Conservation (phyloP, 2,329 filamentous ascomycete genomes). For the Aspergillus pseudoglaucus region DNA sequence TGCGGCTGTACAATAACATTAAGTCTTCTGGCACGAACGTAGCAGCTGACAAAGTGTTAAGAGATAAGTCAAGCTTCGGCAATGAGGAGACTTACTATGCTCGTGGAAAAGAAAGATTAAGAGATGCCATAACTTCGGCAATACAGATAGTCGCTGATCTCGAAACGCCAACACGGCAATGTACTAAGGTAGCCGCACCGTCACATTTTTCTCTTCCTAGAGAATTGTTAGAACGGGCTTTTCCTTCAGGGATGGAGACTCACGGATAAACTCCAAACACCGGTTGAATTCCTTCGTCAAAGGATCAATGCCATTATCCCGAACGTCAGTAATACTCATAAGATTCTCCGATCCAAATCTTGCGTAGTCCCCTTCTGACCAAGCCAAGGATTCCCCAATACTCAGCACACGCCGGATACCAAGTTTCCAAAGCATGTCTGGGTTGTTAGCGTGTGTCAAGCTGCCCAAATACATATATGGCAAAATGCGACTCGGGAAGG, state of each 20-base stretch:
- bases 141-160: slow-evolving; percentile 96
- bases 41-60: slow-evolving; percentile 53
- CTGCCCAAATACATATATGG: slow-evolving; percentile 97
- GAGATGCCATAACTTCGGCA: slow-evolving; percentile 88
- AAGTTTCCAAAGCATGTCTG: slow-evolving; percentile 68
- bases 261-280: slow-evolving; percentile 89
- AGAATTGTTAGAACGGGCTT: slow-evolving; percentile 4
- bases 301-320: slow-evolving; percentile 95
- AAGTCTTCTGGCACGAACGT: slow-evolving; percentile 80
- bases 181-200: slow-evolving; percentile 80
- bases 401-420: slow-evolving; percentile 85
- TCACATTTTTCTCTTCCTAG: slow-evolving; percentile 70
- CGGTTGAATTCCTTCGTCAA: slow-evolving; percentile 77
- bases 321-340: slow-evolving; percentile 74
- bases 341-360: slow-evolving; percentile 73
- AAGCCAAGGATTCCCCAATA: slow-evolving; percentile 81
- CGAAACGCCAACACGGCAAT: slow-evolving; percentile 93
- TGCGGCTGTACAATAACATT: slow-evolving; percentile 99
- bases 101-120: slow-evolving; percentile 75
- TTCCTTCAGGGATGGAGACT: slow-evolving; percentile 29
- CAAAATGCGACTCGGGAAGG: slow-evolving; percentile 78
- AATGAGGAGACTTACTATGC: slow-evolving; percentile 60
- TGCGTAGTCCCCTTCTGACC: slow-evolving; percentile 64
- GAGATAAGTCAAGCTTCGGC: neutral
- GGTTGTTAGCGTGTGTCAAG: slow-evolving; percentile 87